Evolutionary conservation across 2,329 filamentous ascomycete genomes (phyloP).

Genomic region (Neopestalotiopsis clavispora): DNA sequence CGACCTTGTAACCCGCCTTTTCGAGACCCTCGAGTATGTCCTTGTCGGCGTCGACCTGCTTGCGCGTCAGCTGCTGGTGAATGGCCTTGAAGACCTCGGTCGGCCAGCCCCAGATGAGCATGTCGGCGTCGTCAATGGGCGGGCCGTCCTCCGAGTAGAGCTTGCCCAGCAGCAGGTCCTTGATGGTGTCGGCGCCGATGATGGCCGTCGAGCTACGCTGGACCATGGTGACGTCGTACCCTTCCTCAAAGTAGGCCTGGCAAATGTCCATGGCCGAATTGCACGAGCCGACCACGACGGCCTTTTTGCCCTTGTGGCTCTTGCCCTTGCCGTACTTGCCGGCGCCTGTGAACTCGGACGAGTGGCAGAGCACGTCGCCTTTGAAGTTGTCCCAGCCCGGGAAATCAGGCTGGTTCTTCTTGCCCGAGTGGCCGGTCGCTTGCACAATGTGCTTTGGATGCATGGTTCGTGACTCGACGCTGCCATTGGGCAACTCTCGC

Average conservation of each 20-base stretch:
- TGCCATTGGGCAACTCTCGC: constrained; percentile 11
- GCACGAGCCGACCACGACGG: constrained; percentile 57
- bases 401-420: constrained; percentile 61
- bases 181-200: constrained; percentile 13
- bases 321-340: constrained; percentile 32
- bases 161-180: constrained; percentile 15
- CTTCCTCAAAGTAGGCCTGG: constrained; percentile 16
- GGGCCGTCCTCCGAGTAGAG: constrained; percentile 16
- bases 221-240: constrained; percentile 18
- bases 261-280: constrained; percentile 50
- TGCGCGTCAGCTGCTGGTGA: constrained; percentile 13
- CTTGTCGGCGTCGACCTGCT: constrained; percentile 8
- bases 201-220: constrained; percentile 12
- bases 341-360: constrained; percentile 54
- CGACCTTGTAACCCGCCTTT: constrained; percentile 16
- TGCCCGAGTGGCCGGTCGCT: constrained; percentile 68
- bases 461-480: constrained; percentile 52
- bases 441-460: constrained; percentile 66
- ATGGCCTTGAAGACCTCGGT: constrained; percentile 19
- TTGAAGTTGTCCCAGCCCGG: constrained; percentile 54
- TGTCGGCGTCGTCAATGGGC: constrained; percentile 18
- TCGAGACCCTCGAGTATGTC: constrained; percentile 13
- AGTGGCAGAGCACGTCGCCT: constrained; percentile 49
- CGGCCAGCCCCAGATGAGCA: constrained; percentile 17
- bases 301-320: constrained; percentile 46